phyloP scores from a whole-genome alignment of 129 eudicot genomes.

The Saussurea involucrata region DNA sequence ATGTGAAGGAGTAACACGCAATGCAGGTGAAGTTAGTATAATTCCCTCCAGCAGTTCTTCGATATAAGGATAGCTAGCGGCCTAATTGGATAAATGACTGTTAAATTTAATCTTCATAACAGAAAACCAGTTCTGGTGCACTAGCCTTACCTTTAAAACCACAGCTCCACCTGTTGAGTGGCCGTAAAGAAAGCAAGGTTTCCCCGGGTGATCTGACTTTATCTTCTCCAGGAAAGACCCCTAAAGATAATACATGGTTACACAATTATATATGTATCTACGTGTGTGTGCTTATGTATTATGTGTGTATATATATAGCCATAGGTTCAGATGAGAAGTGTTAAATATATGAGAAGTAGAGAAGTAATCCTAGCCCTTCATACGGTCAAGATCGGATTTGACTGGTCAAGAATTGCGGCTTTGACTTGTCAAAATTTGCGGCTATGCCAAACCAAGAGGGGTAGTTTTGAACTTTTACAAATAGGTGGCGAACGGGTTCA shows the following conservation, averaged over 20 bases:
- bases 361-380: too few species aligned
- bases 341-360: too few species aligned
- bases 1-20: slow-evolving; percentile 98
- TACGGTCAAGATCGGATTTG: too few species aligned
- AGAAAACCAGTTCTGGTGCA: background rate
- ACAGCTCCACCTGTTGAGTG: slow-evolving; percentile 99
- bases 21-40: slow-evolving; percentile 91
- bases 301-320: background rate
- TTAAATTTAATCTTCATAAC: slow-evolving; percentile 9
- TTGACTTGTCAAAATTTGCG: too few species aligned
- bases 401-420: too few species aligned
- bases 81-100: slow-evolving; percentile 36
- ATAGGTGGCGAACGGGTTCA: too few species aligned
- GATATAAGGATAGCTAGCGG: slow-evolving; percentile 81
- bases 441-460: too few species aligned
- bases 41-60: slow-evolving; percentile 79
- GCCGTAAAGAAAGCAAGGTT: slow-evolving; percentile 90
- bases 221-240: slow-evolving; percentile 83
- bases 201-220: slow-evolving; percentile 77
- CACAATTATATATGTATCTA: background rate
- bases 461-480: too few species aligned
- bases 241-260: slow-evolving; percentile 24
- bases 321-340: too few species aligned
- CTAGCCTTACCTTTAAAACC: slow-evolving; percentile 63
- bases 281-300: too few species aligned